Percentiles rank a stretch among this genome's conserved stretches.
Conservation (phyloP, 78 protist species). For the Salpingoeca rosetta region DNA sequence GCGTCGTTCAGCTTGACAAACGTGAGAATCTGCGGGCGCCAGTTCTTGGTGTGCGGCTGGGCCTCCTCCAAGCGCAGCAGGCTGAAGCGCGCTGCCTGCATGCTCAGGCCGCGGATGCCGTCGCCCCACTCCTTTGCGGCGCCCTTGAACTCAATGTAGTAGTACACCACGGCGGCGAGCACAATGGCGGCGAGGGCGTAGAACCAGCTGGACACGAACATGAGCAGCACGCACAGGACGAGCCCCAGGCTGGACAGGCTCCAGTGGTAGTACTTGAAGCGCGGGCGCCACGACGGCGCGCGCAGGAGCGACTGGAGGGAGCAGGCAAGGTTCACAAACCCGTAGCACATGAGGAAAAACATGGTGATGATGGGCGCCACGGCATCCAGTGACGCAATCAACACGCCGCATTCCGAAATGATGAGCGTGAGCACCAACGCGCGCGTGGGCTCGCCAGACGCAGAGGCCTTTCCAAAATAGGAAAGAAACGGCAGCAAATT, state of each 20-base stretch:
- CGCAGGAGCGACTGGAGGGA: not conserved
- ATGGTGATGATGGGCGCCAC: not conserved
- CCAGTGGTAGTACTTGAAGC: constrained; percentile 18
- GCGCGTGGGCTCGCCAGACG: not conserved
- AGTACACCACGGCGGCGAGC: not conserved
- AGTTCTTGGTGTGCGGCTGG: not conserved
- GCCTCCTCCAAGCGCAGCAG: constrained; percentile 27
- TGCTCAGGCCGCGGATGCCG: constrained; percentile 17
- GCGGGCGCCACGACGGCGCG: constrained; percentile 27
- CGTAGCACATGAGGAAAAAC: constrained; percentile 24
- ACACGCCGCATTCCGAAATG: not conserved
- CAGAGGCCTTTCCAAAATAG: not conserved
- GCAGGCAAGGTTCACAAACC: constrained; percentile 11
- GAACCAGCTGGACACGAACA: constrained; percentile 31
- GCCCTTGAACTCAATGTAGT: constrained; percentile 12
- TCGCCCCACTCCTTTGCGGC: constrained; percentile 26
- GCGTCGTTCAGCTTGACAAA: not conserved
- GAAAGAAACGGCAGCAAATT: constrained; percentile 7
- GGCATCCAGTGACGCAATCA: not conserved
- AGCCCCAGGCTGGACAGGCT: not conserved
- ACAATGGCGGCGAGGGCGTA: not conserved
- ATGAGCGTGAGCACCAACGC: not conserved
- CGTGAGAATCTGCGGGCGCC: constrained; percentile 26
- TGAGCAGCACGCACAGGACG: not conserved
- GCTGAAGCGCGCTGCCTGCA: constrained; percentile 17